Conservation (phyloP, 305 asterid species). For the Fraxinus paxiana region DNA sequence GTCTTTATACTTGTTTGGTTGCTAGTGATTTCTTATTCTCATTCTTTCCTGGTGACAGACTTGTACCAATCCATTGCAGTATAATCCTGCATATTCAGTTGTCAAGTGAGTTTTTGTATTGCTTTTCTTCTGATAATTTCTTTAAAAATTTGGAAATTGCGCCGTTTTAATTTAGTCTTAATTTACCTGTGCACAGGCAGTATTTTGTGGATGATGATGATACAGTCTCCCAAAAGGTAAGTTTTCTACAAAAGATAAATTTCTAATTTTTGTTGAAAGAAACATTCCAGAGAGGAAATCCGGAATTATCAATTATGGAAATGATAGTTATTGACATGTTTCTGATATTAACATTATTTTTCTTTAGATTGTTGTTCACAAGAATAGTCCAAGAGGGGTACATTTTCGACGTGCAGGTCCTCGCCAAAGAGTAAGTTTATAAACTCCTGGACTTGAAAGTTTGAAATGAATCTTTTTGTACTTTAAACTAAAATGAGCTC, state of each 20-base stretch:
- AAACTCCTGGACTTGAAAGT: background rate
- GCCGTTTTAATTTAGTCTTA: background rate
- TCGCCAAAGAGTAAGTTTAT: conserved; percentile 58
- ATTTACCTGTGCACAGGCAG: conserved; percentile 51
- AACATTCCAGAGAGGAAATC: background rate
- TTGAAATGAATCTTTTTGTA: background rate
- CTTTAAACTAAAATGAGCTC: background rate
- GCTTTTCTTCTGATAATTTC: background rate
- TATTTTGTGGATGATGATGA: conserved; percentile 81
- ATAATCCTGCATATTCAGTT: conserved; percentile 77
- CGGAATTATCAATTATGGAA: background rate
- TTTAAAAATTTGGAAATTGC: background rate
- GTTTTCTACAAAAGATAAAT: conserved; percentile 14
- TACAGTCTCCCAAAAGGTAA: conserved; percentile 68
- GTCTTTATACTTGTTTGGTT: background rate
- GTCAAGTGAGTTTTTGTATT: conserved; percentile 49
- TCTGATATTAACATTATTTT: background rate
- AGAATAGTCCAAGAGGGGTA: conserved; percentile 65
- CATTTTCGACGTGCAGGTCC: conserved; percentile 99
- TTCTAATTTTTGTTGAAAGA: background rate
- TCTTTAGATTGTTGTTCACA: conserved; percentile 71
- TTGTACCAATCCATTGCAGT: conserved; percentile 72
- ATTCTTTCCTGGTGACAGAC: conserved; percentile 42
- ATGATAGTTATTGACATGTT: background rate
- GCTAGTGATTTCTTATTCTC: conserved; percentile 19